Evolutionary conservation across 2,329 filamentous ascomycete genomes (phyloP), one percentile per base, ranked within the genome.

Genomic region (Lasiodiplodia sp.): DNA sequence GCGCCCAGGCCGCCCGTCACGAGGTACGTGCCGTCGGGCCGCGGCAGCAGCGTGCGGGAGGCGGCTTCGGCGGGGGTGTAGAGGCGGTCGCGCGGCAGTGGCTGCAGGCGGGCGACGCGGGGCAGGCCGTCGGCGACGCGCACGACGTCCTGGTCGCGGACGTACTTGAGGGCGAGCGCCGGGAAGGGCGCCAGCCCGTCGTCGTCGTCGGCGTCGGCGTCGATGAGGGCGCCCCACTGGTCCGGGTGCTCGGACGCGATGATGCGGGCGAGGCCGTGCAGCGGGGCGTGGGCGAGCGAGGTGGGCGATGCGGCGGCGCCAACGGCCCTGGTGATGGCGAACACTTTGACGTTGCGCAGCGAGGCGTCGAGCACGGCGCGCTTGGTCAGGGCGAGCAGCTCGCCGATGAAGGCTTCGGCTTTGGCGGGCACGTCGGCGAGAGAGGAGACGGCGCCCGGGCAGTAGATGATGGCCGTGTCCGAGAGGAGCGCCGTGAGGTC

Each of bases 1-100:
- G 76, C 77, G 3, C 81, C 81, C 16, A 83, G 73, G 1, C 81
- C 80, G 55, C 82, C 81, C 12, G 81, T 81, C 37, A 84, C 78
- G 23, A 83, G 28, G 68, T 84, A 84, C 0, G 82, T 83, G 3
- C 81, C 81, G 16, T 79, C 73, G 23, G 75, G 71, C 28, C 58
- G 68, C 8, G 76, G 77, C n/a, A 73, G 64, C 34, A 74, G 60
- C 1, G 62, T 70, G 16, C 34, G 67, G 6, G 31, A 28, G 12
- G 66, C 51, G 18, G 38, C 37, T 11, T 16, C 14, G 21, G 2
- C 14, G 21, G 38, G 12, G 12, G 2, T 14, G 23, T 40, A 6
- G 11, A 34, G 70, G n/a, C 58, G 72, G 40, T 53, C 34, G 21
- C 68, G 57, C 62, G 73, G 70, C 11, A 76, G 70, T 2, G 73